Percentiles rank a stretch among this genome's conserved stretches.
These are phyloP conservation scores for Cordyceps cicadae DNA, from an alignment of 2,329 filamentous ascomycete genomes.

Conservation along the genomic window DNA sequence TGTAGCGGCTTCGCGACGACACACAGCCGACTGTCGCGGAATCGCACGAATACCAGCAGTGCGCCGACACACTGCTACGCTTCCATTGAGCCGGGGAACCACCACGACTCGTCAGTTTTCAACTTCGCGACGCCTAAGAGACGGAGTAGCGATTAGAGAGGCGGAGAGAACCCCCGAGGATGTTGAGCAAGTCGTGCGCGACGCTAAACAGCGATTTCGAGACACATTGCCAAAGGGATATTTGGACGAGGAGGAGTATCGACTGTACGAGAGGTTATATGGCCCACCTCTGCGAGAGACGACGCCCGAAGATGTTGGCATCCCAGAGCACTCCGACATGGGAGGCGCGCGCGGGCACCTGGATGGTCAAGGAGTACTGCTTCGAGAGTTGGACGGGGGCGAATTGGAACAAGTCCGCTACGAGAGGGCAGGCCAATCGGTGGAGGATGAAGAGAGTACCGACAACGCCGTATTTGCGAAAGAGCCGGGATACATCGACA, in stretches of 20 bases:
- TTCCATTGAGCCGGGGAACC: neutral
- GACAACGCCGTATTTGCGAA: slow-evolving; percentile 15
- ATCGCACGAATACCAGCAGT: neutral
- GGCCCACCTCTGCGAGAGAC: slow-evolving; percentile 63
- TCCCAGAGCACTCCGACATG: slow-evolving; percentile 33
- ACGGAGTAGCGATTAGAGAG: slow-evolving; percentile 13
- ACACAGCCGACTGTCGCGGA: neutral
- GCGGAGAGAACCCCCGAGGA: slow-evolving; percentile 21
- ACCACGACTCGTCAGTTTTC: slow-evolving; percentile 23
- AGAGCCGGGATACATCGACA: slow-evolving; percentile 34
- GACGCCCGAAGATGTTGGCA: slow-evolving; percentile 49
- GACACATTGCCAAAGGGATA: slow-evolving; percentile 66
- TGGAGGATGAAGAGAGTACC: slow-evolving; percentile 11
- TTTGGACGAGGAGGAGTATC: slow-evolving; percentile 61
- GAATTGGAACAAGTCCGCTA: slow-evolving; percentile 55
- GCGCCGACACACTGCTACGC: neutral
- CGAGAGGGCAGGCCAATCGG: slow-evolving; percentile 10
- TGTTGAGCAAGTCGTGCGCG: slow-evolving; percentile 57
- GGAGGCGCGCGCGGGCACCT: slow-evolving; percentile 17
- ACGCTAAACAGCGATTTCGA: slow-evolving; percentile 67
- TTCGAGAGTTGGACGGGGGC: slow-evolving; percentile 49
- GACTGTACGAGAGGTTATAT: slow-evolving; percentile 72
- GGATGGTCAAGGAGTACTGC: slow-evolving; percentile 34
- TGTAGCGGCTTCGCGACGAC: neutral
- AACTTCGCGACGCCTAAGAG: slow-evolving; percentile 18